phyloP scores from a whole-genome alignment of 1,139 yeast species.

The Saccharomyces hybrid region DNA sequence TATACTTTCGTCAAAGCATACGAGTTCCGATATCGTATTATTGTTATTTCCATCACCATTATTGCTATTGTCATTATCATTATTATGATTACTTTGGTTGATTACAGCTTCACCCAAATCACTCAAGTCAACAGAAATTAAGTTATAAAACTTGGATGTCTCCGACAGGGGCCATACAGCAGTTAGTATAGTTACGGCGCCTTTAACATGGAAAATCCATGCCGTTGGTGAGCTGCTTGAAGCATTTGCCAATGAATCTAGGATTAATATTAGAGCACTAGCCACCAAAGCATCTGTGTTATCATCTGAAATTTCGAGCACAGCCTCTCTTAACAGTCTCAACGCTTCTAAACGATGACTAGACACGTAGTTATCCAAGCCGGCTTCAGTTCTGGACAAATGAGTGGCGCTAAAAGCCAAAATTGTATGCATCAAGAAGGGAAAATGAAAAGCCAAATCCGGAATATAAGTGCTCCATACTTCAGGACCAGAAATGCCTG shows the following conservation, averaged over 20 bases:
- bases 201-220: slow-evolving; percentile 95
- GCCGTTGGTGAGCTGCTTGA: slow-evolving; percentile 72
- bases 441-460: slow-evolving; percentile 76
- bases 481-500: slow-evolving; percentile 80
- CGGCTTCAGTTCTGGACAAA: slow-evolving; percentile 65
- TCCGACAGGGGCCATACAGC: slow-evolving; percentile 96
- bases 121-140: slow-evolving; percentile 63
- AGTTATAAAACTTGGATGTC: slow-evolving; percentile 62
- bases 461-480: slow-evolving; percentile 89
- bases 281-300: slow-evolving; percentile 93
- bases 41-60: slow-evolving; percentile 31
- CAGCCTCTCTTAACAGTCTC: slow-evolving; percentile 73
- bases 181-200: slow-evolving; percentile 89
- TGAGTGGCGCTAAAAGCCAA: slow-evolving; percentile 91
- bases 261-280: slow-evolving; percentile 75
- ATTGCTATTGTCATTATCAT: not conserved
- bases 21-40: slow-evolving; percentile 48
- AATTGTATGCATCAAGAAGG: slow-evolving; percentile 86
- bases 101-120: slow-evolving; percentile 72
- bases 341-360: slow-evolving; percentile 84
- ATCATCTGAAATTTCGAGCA: slow-evolving; percentile 68
- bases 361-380: slow-evolving; percentile 76
- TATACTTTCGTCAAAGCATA: slow-evolving; percentile 81
- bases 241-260: slow-evolving; percentile 93
- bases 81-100: not conserved